A percentile compares a stretch with the other conserved stretches of the same genome.
These are phyloP conservation scores for Apiotrichum veenhuisii DNA, from an alignment of 1,284 basidiomycete species.

Conservation along the genomic window DNA sequence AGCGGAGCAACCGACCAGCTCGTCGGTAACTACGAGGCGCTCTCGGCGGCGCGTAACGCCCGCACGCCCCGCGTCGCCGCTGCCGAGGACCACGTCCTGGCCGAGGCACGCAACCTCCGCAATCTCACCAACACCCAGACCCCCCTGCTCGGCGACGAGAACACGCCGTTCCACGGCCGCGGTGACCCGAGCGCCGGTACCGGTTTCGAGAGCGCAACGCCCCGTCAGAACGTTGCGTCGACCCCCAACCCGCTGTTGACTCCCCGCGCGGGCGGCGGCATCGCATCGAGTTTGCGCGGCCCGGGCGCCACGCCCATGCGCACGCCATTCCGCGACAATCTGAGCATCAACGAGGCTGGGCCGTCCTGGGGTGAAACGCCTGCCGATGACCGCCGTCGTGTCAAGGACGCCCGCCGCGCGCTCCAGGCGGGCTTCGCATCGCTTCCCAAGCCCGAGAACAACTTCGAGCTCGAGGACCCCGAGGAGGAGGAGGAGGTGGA, in stretches of 20 bases:
- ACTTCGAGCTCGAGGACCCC: slow-evolving; percentile 91
- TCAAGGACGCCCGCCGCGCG: slow-evolving; percentile 63
- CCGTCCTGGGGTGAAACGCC: slow-evolving; percentile 65
- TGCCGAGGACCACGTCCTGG: slow-evolving; percentile 84
- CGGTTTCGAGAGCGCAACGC: slow-evolving; percentile 87
- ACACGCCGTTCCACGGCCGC: slow-evolving; percentile 78
- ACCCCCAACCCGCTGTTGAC: slow-evolving; percentile 96
- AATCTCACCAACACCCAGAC: slow-evolving; percentile 91
- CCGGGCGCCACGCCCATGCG: slow-evolving; percentile 71
- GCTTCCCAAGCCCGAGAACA: slow-evolving; percentile 92
- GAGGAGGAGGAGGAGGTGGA: slow-evolving; percentile 60
- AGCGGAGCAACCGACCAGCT: slow-evolving; percentile 81
- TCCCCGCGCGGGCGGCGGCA: slow-evolving; percentile 56
- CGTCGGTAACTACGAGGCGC: slow-evolving; percentile 75
- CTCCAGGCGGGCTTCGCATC: slow-evolving; percentile 76
- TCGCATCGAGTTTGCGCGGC: slow-evolving; percentile 63
- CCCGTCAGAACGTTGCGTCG: slow-evolving; percentile 77
- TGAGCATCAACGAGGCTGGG: slow-evolving; percentile 77
- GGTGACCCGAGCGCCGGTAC: slow-evolving; percentile 60
- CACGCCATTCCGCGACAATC: slow-evolving; percentile 85
- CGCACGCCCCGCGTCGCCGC: slow-evolving; percentile 81
- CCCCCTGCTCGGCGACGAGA: slow-evolving; percentile 92
- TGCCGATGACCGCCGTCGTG: slow-evolving; percentile 64
- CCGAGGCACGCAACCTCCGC: slow-evolving; percentile 89
- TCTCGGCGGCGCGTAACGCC: slow-evolving; percentile 83